These are phyloP conservation scores for Xylogone sp. DNA, from an alignment of 2,329 filamentous ascomycete species.

Conservation along the genomic window DNA sequence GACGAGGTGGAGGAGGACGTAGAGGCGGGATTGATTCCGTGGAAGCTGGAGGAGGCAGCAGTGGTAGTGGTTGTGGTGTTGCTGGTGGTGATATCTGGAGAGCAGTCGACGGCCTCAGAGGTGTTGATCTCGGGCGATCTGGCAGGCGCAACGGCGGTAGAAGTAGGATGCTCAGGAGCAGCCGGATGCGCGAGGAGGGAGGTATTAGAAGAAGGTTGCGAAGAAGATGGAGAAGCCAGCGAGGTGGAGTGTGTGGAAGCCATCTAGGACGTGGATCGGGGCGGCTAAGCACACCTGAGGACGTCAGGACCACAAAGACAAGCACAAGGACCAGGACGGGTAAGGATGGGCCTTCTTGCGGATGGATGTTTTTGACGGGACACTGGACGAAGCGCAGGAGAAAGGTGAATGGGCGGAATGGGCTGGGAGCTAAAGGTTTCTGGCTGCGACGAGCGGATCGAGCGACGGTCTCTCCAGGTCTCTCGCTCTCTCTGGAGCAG, in stretches of 20 bases:
- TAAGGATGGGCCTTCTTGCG: neutral
- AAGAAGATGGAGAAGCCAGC: neutral
- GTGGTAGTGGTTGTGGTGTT: conserved; percentile 4
- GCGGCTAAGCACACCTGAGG: neutral
- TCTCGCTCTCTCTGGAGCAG: too few species aligned
- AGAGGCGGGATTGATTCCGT: neutral
- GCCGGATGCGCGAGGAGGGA: neutral
- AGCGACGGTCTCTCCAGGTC: too few species aligned
- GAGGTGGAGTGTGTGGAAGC: neutral
- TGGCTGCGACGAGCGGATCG: too few species aligned
- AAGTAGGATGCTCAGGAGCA: conserved; percentile 1
- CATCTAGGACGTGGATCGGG: neutral
- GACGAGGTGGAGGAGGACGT: neutral
- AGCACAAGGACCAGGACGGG: neutral
- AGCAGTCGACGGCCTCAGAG: neutral
- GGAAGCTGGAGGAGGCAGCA: neutral
- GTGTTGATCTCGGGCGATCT: neutral
- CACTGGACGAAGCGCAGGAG: neutral
- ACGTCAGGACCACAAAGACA: neutral
- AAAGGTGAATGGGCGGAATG: neutral
- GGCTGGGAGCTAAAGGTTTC: neutral
- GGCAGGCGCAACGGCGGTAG: neutral
- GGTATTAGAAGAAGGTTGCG: neutral
- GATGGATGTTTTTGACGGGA: too few species aligned
- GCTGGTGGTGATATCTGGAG: neutral